These are phyloP conservation scores for Microstroma glucosiphilum DNA, from an alignment of 1,284 basidiomycete species.

Conservation along the genomic window DNA sequence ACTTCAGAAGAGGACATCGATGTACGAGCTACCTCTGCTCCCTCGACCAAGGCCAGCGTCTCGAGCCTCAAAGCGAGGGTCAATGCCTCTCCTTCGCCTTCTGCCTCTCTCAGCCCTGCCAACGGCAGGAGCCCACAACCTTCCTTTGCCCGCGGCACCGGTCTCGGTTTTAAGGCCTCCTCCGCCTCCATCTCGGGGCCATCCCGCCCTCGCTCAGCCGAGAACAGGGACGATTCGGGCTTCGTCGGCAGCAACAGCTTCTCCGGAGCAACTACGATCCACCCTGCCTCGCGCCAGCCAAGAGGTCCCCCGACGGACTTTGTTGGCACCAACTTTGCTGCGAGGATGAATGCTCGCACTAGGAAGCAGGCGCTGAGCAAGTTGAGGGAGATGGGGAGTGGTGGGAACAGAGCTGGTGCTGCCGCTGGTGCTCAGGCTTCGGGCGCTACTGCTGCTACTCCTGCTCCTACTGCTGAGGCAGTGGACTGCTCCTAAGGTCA, in stretches of 20 bases:
- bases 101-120: no score
- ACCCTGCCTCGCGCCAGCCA: slow-evolving; percentile 37
- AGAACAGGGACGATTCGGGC: not conserved
- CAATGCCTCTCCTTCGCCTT: no score
- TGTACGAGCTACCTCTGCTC: not conserved
- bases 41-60: not conserved
- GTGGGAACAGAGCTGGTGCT: no score
- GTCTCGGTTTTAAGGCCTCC: not conserved
- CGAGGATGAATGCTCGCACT: slow-evolving; percentile 32
- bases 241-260: not conserved
- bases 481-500: no score
- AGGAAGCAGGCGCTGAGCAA: slow-evolving; percentile 42
- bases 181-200: not conserved
- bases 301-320: slow-evolving; percentile 42
- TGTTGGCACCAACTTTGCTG: slow-evolving; percentile 37
- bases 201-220: not conserved
- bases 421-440: no score
- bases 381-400: slow-evolving; percentile 15
- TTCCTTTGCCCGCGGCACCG: not conserved
- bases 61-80: no score
- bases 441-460: no score
- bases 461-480: no score
- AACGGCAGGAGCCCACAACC: not conserved
- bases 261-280: slow-evolving; percentile 5
- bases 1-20: slow-evolving; percentile 40